Evolutionary conservation across 2,329 filamentous ascomycete genomes (phyloP), one percentile per base, ranked within the genome.

Genomic region (Claviceps pazoutovae): DNA sequence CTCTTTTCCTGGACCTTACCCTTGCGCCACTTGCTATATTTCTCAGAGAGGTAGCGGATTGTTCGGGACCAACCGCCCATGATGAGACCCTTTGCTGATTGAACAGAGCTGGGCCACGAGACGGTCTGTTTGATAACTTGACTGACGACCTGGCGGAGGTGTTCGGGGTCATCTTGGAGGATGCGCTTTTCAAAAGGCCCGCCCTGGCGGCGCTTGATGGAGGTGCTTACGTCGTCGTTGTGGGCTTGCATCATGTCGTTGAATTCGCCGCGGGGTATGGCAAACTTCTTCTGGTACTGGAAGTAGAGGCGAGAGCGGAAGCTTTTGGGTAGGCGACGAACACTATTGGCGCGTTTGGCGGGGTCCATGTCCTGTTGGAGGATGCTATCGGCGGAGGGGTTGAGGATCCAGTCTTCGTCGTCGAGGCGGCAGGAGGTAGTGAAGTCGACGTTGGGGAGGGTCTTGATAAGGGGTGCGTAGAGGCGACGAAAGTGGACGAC

Each of bases 221-320:
- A 74, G 1, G 72, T 72, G 44, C 84, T 79, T 47, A 52, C 46
- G 61, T 87, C 83, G 51, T 93, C 85, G 52, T 77, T 78, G 43
- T 76, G 80, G n/a, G 81, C 78, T 54, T 87, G 78, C 67, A 96
- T 83, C 82, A 97, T 90, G 61, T 80, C 77, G 61, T 86, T 74
- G 66, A 95, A 98, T 51, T 95, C 88, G 4, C 79, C 77, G 16
- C 82, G 82, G 0, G 91, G 88, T 44, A 98, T 93, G 52, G 79
- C 78, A 61, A 90, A 94, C 62, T 95, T 91, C 64, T 84, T 83
- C 66, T 95, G 90, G 66, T 96, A 98, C 61, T 90, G 83, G 67
- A 95, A 95, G 70, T 98, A 98, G 0, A 98, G 73, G 54, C 88
- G 90, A 51, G 86, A 80, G 39, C 93, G 81, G 75, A 98, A 97